Base-by-base conservation (phyloP, 495 filamentous ascomycete species). In the Penicillium steckii region DNA sequence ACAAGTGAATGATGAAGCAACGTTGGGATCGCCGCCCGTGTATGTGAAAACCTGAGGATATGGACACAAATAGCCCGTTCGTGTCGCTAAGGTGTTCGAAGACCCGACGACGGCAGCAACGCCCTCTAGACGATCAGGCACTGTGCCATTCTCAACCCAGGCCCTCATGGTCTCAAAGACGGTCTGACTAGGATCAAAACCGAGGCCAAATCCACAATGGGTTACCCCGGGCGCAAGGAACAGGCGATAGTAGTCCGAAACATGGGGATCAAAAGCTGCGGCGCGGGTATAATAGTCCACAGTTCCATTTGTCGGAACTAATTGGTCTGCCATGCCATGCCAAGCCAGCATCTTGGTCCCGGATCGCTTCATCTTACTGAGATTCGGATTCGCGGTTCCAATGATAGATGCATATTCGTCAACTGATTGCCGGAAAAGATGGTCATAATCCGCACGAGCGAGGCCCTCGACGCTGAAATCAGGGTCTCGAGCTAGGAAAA, bases 311-410 rank as follows among this genome's bases (percentile, higher is more conserved):
- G 58, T 52, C 2, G 51, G 55, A 43, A 69, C 53, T 6, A 53
- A 35, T 5, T 58, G 47, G 17, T 69, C 63, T 1, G 58, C 46
- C 18, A 62, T 44, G 0, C 73, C 73, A 29, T 75, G 71, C 57
- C 65, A 77, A n/a, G 59, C 66, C n/a, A 79, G 25, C 23, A 79
- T 60, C 54, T 74, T 77, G 8, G 71, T 73, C 6, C 75, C 76
- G 0, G 32, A 29, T 2, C 50, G 37, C 4, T 51, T 44, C 46
- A 70, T 77, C 1, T 52, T 48, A 1, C 59, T 57, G 3, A 79
- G 62, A 43, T 73, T 62, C 9, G 64, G 60, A 6, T 69, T 65
- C 46, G 61, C 67, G 8, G 65, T 67, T 10, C 68, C 55, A 44
- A 74, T 64, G 47, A 67, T 48, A 22, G 51, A 54, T 0, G 60